Evolutionary conservation across 306 rosid genomes (phyloP).

Genomic region (Sindora glabra): DNA sequence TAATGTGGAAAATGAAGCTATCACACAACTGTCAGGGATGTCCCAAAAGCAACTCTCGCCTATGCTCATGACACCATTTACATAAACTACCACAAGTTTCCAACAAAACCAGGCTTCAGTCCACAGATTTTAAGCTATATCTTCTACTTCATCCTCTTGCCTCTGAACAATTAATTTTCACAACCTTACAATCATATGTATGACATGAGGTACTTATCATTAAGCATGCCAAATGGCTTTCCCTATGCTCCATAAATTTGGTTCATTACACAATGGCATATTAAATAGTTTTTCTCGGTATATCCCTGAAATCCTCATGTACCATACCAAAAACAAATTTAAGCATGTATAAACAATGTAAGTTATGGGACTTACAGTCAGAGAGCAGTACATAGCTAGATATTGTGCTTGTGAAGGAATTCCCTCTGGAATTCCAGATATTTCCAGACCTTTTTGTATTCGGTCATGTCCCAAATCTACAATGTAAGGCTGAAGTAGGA

Average conservation of each 20-base stretch:
- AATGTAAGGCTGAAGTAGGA: conserved; percentile 51
- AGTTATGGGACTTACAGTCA: conserved; percentile 47
- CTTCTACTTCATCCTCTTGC: not conserved
- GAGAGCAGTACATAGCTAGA: conserved; percentile 78
- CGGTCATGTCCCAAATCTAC: conserved; percentile 28
- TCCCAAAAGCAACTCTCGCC: no score
- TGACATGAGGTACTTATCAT: not conserved
- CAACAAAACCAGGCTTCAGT: not conserved
- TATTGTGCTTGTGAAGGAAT: conserved; percentile 75
- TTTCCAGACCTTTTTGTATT: conserved; percentile 47
- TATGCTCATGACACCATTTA: no score
- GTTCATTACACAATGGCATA: not conserved
- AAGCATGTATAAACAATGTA: not conserved
- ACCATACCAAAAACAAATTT: not conserved
- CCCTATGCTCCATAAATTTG: not conserved
- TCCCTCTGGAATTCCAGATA: conserved; percentile 61
- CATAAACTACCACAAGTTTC: not conserved
- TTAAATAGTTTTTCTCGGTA: not conserved
- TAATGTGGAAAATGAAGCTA: not conserved
- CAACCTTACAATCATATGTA: not conserved
- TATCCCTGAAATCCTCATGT: not conserved
- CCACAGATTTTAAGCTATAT: not conserved
- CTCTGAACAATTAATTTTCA: not conserved
- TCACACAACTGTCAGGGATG: not conserved
- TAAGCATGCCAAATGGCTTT: conserved; percentile 4